Evolutionary conservation across 148 eudicot genomes (phyloP), one percentile per base, ranked within the genome.

Genomic region (Polygonum maritimum): DNA sequence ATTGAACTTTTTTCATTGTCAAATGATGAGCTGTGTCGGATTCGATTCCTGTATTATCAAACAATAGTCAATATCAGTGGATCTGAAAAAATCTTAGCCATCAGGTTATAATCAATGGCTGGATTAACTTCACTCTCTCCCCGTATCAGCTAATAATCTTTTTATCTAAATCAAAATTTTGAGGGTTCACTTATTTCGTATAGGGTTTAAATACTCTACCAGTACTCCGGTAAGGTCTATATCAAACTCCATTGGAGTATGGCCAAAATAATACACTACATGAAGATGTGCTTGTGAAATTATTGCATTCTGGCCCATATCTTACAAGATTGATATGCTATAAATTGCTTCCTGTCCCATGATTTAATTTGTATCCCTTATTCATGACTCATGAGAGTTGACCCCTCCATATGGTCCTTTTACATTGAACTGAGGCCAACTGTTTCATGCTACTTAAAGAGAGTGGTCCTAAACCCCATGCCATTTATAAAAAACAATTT

Each of bases 31-130:
- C 76, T 12, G 85, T 73, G 73, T 83, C 82, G 74, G 80, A 40
- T 75, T 83, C 84, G 10, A 90, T 81, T 74, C 93, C 97, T 92
- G 74, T 78, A 86, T 54, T 65, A n/a, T 8, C 38, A 36, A 19
- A 45, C 54, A 19, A 47, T 7, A 8, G n/a, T 44, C 54, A 35
- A 44, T 44, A 44, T 39, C 41, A 6, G 47, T 44, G 47, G 47
- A 44, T 44, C 9, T 44, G 9, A 10, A 44, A 44, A 44, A 44
- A 44, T 44, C 11, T 44, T 44, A 44, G 9, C 47, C 47, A 7
- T 44, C 47, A 8, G 9, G 9, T 44, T 2, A 44, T 44, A 44
- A 44, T 44, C 14, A 69, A 36, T 69, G 19, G 57, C 16, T 16
- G 57, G 7, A 51, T 51, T 44, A 7, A 44, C 47, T 7, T 44